Conservation (phyloP, 1,284 basidiomycete species). For the Agroathelia rolfsii region DNA sequence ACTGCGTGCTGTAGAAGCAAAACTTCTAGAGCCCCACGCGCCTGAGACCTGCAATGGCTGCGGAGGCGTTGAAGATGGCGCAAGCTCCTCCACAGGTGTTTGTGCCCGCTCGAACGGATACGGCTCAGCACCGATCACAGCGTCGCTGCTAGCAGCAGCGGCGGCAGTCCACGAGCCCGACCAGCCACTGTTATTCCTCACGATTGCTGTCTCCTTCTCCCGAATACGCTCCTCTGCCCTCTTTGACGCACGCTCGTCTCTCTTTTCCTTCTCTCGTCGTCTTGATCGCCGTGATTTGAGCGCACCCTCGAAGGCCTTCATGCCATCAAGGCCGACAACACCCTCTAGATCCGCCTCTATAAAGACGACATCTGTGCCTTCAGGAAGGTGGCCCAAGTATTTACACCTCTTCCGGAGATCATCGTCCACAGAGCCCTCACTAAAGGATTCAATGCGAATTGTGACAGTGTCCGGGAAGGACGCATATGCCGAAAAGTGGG, state of each 20-base stretch:
- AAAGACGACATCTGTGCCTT: slow-evolving; percentile 90
- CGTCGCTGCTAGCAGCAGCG: slow-evolving; percentile 12
- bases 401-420: slow-evolving; percentile 91
- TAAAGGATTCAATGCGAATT: slow-evolving; percentile 69
- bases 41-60: slow-evolving; percentile 30
- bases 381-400: slow-evolving; percentile 88
- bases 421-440: slow-evolving; percentile 78
- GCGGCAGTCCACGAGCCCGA: slow-evolving; percentile 6
- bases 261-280: slow-evolving; percentile 67
- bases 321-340: slow-evolving; percentile 63
- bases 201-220: slow-evolving; percentile 31
- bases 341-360: slow-evolving; percentile 78
- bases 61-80: slow-evolving; percentile 15
- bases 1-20: slow-evolving; percentile 60
- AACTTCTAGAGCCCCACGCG: slow-evolving; percentile 70
- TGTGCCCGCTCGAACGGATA: neutral
- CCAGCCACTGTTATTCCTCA: slow-evolving; percentile 16
- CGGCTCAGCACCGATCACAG: slow-evolving; percentile 5
- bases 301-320: slow-evolving; percentile 74
- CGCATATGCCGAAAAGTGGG: slow-evolving; percentile 76
- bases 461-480: slow-evolving; percentile 79
- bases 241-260: slow-evolving; percentile 74
- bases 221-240: slow-evolving; percentile 75
- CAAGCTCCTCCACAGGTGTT: slow-evolving; percentile 22
- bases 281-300: slow-evolving; percentile 68